Conservation (phyloP, 2,329 filamentous ascomycete genomes). For the Diaporthe capsici region DNA sequence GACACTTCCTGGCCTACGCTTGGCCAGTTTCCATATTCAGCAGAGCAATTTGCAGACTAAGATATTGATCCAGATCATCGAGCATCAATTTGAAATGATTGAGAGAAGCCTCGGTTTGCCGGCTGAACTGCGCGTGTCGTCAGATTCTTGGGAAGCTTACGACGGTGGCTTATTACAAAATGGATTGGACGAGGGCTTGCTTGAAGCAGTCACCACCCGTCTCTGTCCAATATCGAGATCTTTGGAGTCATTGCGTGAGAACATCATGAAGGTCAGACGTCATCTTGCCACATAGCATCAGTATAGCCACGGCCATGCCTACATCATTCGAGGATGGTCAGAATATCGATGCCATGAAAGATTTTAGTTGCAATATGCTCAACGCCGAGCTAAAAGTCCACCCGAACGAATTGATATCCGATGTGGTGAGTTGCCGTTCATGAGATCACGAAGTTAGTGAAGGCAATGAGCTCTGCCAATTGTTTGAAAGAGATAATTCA, state of each 20-base stretch:
- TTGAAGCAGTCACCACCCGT: neutral
- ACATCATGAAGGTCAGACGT: neutral
- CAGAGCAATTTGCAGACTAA: slow-evolving; percentile 12
- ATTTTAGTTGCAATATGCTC: too few species aligned
- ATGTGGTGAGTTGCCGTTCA: too few species aligned
- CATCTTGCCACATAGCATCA: neutral
- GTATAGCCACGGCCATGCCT: too few species aligned
- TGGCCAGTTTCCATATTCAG: neutral
- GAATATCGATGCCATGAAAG: too few species aligned
- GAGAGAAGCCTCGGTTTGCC: neutral
- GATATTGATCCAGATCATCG: neutral
- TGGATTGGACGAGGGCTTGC: neutral
- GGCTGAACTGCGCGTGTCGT: neutral
- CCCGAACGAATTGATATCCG: too few species aligned
- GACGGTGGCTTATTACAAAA: neutral
- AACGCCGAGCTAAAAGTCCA: too few species aligned
- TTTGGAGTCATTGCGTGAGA: slow-evolving; percentile 3
- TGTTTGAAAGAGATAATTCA: too few species aligned
- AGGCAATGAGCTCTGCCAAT: too few species aligned
- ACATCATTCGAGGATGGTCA: too few species aligned
- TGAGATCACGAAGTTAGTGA: too few species aligned
- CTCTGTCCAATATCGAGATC: neutral
- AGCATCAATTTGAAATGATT: slow-evolving; percentile 15
- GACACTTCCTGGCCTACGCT: neutral
- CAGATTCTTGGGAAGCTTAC: neutral